Evolutionary conservation across 139 green algal species (phyloP).

Genomic region (Spirogloea muscicola): DNA sequence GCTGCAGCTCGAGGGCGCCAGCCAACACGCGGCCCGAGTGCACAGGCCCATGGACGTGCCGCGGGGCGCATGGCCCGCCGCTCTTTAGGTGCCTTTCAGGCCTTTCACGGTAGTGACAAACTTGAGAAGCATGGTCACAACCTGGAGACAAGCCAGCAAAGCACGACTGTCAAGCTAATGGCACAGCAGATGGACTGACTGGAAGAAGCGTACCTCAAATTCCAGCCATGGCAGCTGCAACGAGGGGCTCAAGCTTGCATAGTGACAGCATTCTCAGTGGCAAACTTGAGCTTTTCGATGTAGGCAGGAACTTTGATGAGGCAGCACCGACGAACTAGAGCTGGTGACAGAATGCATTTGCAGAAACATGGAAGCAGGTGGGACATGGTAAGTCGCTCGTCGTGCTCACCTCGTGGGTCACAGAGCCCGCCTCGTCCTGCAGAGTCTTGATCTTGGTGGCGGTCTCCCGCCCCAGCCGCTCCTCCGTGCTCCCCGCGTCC

Average conservation of each 20-base stretch:
- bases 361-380: neutral
- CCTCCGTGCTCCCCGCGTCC: constrained; percentile 27
- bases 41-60: too few species aligned
- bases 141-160: constrained; percentile 20
- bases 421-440: constrained; percentile 8
- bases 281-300: neutral
- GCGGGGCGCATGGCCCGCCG: too few species aligned
- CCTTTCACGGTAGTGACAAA: constrained; percentile 31
- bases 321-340: constrained; percentile 25
- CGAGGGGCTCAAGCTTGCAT: too few species aligned
- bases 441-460: constrained; percentile 21
- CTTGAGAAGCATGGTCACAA: constrained; percentile 26
- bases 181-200: neutral
- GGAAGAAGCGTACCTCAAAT: neutral
- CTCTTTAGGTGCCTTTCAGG: too few species aligned
- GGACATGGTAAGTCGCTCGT: neutral
- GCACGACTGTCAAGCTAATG: neutral
- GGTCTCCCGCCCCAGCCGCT: constrained; percentile 34
- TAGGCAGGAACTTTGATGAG: too few species aligned
- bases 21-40: too few species aligned
- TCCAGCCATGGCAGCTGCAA: neutral
- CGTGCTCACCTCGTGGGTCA: constrained; percentile 17
- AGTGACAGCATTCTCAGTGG: neutral
- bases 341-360: neutral
- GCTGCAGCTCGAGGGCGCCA: too few species aligned